Base-by-base conservation (phyloP, 2,329 filamentous ascomycete genomes). In the Nemania serpens region DNA sequence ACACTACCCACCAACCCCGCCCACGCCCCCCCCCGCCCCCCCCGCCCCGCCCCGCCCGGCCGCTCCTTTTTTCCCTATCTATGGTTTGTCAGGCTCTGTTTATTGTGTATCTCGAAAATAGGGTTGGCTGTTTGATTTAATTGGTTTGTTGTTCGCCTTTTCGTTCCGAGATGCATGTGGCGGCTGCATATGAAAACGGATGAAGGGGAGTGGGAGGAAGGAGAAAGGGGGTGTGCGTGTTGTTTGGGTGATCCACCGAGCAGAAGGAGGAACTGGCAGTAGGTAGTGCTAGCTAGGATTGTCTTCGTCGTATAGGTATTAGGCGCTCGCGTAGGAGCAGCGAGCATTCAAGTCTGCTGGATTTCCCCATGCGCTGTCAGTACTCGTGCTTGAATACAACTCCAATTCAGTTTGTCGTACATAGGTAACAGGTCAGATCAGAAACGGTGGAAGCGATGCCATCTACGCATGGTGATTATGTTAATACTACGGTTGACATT, bases 131-230 rank as follows among this genome's bases (percentile, higher is more conserved):
- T 61, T 25, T 63, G 58, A 43, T 61, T 47, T 48, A 33, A 63
- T 63, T 61, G 54, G 54, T 29, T 57, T 57, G 20, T 29, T 54
- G 22, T 49, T 37, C 25, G 18, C 50, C 17, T 37, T 48, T 36
- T 59, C 58, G 55, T 59, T 57, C 58, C 59, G 58, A 64, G 59
- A 59, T 59, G 59, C 58, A 64, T 64, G 25, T 29, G 48, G 59
- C 55, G 55, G 58, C 55, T 64, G 62, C 62, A 64, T 59, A 58
- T 29, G 25, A 29, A 29, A 29, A 29, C 25, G 25, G 25, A 29
- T 29, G 25, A 29, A 7, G 25, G 48, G 51, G 45, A 47, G 33
- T 45, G 29, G 20, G 55, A n/a, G 34, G 47, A 18, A 48, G 43
- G 50, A n/a, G 39, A 48, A 42, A 53, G 41, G 48, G 43, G 43